Base-by-base conservation (phyloP, 2,329 filamentous ascomycete genomes). In the Peltaster fructicola region DNA sequence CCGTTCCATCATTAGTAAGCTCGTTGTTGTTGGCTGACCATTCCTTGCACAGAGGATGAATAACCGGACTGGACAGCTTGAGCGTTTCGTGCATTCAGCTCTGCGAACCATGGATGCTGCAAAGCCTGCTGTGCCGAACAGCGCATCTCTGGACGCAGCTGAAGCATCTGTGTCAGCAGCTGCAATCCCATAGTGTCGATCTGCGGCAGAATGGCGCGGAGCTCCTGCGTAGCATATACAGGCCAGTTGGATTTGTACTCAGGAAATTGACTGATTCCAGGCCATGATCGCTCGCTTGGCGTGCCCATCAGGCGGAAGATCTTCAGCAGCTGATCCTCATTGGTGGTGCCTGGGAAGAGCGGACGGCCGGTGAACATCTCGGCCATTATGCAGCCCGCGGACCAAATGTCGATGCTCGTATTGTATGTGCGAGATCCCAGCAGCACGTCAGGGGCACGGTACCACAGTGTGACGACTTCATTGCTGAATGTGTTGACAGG, bases 351-450 rank as follows among this genome's bases (percentile, higher is more conserved):
- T 0, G 88, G 88, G 57, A 98, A 98, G 5, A 98, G 65, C 0
- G 88, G 88, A 10, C 88, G 69, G 4, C 88, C 88, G 0, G 85
- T 93, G 53, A 90, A 95, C 82, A 98, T 93, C 56, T 98, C 88
- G 7, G 88, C 88, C 88, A 98, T 95, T 61, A 98, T 98, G 53
- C 88, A 98, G 29, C 88, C 88, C 5, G 88, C 88, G 5, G 81
- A 92, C 88, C 88, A 98, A 48, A 98, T 95, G 46, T 98, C 88
- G 51, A 98, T 95, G 55, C 81, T 91, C n/a, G 88, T 98, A 56
- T 92, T 98, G 59, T 98, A 98, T 12, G 88, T 95, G 37, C 88
- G 65, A 43, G 78, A 88, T 25, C 88, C 88, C 22, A 98, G 67
- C 25, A 98, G 66, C 22, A 98, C 88, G 43, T 98, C 88, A 1